Evolutionary conservation across 2,329 filamentous ascomycete genomes (phyloP).

Genomic region (Penicillium capsulatum): DNA sequence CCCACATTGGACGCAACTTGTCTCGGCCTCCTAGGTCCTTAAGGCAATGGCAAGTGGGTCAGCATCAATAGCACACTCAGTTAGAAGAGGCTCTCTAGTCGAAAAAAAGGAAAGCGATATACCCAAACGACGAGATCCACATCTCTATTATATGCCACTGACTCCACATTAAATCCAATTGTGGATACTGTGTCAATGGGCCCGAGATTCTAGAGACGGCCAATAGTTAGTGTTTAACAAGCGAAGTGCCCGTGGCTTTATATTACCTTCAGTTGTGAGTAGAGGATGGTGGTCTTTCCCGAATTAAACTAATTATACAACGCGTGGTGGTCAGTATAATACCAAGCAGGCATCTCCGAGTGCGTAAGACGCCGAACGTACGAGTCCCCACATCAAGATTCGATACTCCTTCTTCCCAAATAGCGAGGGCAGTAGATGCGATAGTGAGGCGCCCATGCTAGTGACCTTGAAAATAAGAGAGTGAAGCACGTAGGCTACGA

Average conservation of each 20-base stretch:
- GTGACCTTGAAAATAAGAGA: slow-evolving; percentile 1
- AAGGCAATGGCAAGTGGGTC: slow-evolving; percentile 3
- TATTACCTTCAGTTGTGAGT: slow-evolving; percentile 72
- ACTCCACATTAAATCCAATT: slow-evolving; percentile 96
- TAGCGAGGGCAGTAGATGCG: slow-evolving; percentile 60
- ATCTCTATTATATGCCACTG: slow-evolving; percentile 83
- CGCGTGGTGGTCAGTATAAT: neutral
- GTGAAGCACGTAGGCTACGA: neutral
- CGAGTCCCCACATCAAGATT: slow-evolving; percentile 84
- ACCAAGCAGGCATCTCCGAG: neutral
- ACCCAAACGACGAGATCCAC: slow-evolving; percentile 97
- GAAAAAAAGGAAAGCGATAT: slow-evolving; percentile 33
- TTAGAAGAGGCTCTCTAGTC: slow-evolving; percentile 4
- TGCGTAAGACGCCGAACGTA: slow-evolving; percentile 44
- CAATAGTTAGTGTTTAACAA: slow-evolving; percentile 3
- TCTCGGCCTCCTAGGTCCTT: slow-evolving; percentile 89
- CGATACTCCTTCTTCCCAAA: slow-evolving; percentile 93
- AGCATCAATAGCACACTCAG: neutral
- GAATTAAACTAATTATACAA: slow-evolving; percentile 68
- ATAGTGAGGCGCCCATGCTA: slow-evolving; percentile 50
- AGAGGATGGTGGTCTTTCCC: slow-evolving; percentile 88
- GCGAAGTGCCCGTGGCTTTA: slow-evolving; percentile 1
- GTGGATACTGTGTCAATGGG: slow-evolving; percentile 96
- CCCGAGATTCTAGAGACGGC: slow-evolving; percentile 46
- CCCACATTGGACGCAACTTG: slow-evolving; percentile 90